Base-by-base conservation (phyloP, 2,329 filamentous ascomycete species). In the Cytospora mali region DNA sequence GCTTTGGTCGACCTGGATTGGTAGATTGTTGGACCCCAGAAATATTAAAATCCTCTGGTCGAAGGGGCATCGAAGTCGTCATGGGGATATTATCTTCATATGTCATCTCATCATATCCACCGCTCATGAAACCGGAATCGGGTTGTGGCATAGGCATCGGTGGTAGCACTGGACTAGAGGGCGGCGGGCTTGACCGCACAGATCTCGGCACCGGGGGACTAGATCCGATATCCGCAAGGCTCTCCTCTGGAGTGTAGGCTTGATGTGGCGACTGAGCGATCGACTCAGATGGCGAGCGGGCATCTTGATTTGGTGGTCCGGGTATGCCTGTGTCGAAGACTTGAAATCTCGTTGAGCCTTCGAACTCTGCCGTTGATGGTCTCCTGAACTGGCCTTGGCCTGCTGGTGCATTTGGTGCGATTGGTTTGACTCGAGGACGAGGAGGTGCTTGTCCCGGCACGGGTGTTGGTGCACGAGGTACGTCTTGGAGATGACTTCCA, bases 91-190 rank as follows among this genome's bases (percentile, higher is more conserved):
- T 75, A 16, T 86, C 82, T 27, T 91, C 86, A 42, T 88, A 88
- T 64, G 92, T 85, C 6, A 88, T 80, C 28, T 89, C 87, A n/a
- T 89, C 84, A 18, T 89, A 74, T 7, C 87, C 84, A n/a, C 89
- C 90, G 71, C 91, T 95, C 84, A 93, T 91, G 71, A 96, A 96
- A 1, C 91, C 91, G 16, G 91, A 93, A 72, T 96, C 92, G 9
- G 81, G 81, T 66, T 88, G 81, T 6, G 83, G 82, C 58, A 82
- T 77, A 0, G 80, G 83, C 79, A 88, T 87, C 0, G 85, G 84
- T 9, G 86, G 86, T 55, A 93, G 81, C 50, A 87, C 83, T 2
- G 94, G 95, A 72, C 94, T 98, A 2, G 93, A 97, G 28, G 88
- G 86, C 29, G 86, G 85, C 5, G 89, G 88, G 63, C 85, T 87